These are phyloP conservation scores for Flaveria trinervia DNA, from an alignment of 129 eudicot species.

Conservation along the genomic window DNA sequence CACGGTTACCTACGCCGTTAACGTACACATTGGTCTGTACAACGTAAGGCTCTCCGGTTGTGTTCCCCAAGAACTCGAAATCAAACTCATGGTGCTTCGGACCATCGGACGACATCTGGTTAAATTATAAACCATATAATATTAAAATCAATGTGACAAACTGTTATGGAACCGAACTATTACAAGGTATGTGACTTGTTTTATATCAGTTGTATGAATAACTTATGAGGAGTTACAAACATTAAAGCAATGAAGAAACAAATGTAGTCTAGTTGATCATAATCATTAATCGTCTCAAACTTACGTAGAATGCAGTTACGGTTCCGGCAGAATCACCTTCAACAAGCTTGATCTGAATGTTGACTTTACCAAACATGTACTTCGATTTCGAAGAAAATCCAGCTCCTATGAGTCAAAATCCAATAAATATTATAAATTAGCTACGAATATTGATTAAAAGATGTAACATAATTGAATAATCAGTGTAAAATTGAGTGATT, in stretches of 20 bases:
- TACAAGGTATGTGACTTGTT: too few relatives aligned
- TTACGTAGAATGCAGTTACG: constrained; percentile 94
- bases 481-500: not conserved
- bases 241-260: not conserved
- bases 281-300: not conserved
- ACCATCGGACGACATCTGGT: constrained; percentile 96
- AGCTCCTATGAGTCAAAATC: constrained; percentile 58
- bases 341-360: constrained; percentile 81
- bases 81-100: constrained; percentile 88
- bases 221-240: too few relatives aligned
- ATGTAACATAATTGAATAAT: too few relatives aligned
- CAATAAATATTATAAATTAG: not conserved
- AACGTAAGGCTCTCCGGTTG: constrained; percentile 84
- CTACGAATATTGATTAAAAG: too few relatives aligned
- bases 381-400: constrained; percentile 89
- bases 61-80: constrained; percentile 89
- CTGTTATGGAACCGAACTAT: too few relatives aligned
- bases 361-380: constrained; percentile 90
- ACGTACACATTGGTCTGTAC: constrained; percentile 94
- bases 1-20: constrained; percentile 93
- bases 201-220: too few relatives aligned
- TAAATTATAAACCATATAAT: not conserved
- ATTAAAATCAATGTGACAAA: too few relatives aligned
- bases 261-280: too few relatives aligned
- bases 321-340: constrained; percentile 99